Evolutionary conservation across 805 yeast genomes (phyloP).

Genomic region (Hyphopichia homilentoma): DNA sequence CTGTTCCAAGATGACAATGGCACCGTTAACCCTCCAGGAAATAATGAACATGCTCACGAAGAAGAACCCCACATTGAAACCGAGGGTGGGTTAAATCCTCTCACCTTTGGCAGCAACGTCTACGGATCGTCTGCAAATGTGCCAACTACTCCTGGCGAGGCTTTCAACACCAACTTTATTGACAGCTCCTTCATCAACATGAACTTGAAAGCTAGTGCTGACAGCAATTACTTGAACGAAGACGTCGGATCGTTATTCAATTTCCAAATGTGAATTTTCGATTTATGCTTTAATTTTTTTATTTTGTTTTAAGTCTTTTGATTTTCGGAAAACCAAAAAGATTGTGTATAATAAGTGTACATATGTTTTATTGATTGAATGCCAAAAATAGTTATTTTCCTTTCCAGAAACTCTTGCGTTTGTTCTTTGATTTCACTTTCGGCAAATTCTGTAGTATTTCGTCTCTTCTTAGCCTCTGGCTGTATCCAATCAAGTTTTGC

Average conservation of each 20-base stretch:
- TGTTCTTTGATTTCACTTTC: slow-evolving; percentile 20
- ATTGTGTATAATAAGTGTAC: neutral
- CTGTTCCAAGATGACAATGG: neutral
- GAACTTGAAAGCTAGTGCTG: slow-evolving; percentile 37
- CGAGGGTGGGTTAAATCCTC: neutral
- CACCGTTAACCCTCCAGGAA: slow-evolving; percentile 1
- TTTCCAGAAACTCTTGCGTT: slow-evolving; percentile 10
- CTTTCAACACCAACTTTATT: slow-evolving; percentile 33
- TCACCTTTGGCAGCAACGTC: slow-evolving; percentile 1
- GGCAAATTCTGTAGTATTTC: slow-evolving; percentile 33
- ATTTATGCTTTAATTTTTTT: neutral
- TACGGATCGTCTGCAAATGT: slow-evolving; percentile 1
- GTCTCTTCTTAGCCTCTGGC: slow-evolving; percentile 69
- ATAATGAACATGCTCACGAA: neutral
- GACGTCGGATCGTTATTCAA: slow-evolving; percentile 28
- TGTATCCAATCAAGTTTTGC: slow-evolving; percentile 85
- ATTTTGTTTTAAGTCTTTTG: no score
- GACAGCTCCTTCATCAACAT: slow-evolving; percentile 40
- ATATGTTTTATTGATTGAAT: no score
- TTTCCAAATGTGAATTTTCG: slow-evolving; percentile 7
- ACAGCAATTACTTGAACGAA: slow-evolving; percentile 17
- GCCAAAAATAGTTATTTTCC: no score
- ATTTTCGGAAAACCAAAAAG: neutral
- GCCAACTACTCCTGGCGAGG: slow-evolving; percentile 22
- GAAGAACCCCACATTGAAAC: slow-evolving; percentile 1